phyloP scores from a whole-genome alignment of 192 early-diverging fungal species.

The Glomus cerebriforme region DNA sequence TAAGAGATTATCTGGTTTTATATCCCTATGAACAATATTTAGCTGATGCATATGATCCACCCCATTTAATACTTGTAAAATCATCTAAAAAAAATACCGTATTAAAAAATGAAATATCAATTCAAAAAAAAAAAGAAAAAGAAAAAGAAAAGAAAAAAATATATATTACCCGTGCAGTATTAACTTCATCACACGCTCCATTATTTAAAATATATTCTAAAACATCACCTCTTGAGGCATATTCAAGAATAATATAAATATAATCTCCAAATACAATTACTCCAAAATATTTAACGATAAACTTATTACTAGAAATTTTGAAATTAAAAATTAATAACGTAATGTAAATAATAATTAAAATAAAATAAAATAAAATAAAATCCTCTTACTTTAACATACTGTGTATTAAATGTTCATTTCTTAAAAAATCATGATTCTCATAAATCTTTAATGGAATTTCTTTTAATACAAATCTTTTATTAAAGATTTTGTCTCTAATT shows the following conservation, averaged over 20 bases:
- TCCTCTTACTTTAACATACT: background rate
- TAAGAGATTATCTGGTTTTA: constrained; percentile 85
- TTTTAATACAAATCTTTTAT: background rate
- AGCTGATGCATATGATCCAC: constrained; percentile 82
- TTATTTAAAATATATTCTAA: background rate
- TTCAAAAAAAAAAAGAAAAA: too few relatives aligned
- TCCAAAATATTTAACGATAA: background rate
- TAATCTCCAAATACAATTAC: background rate
- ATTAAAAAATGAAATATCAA: too few relatives aligned
- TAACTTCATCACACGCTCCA: background rate
- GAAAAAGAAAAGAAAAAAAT: too few relatives aligned
- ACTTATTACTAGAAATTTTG: background rate
- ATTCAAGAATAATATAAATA: background rate
- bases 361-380: too few relatives aligned
- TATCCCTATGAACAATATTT: constrained; percentile 82
- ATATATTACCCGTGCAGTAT: background rate
- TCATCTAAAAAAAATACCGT: constrained; percentile 32
- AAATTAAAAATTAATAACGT: too few relatives aligned
- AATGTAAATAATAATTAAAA: too few relatives aligned
- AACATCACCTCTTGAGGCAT: background rate
- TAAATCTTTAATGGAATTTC: background rate
- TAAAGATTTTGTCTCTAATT: background rate
- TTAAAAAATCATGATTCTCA: background rate
- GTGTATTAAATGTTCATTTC: background rate
- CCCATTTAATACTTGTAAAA: constrained; percentile 73